Conservation (phyloP, 495 filamentous ascomycete genomes). For the Hyphodiscus hymeniophilus region DNA sequence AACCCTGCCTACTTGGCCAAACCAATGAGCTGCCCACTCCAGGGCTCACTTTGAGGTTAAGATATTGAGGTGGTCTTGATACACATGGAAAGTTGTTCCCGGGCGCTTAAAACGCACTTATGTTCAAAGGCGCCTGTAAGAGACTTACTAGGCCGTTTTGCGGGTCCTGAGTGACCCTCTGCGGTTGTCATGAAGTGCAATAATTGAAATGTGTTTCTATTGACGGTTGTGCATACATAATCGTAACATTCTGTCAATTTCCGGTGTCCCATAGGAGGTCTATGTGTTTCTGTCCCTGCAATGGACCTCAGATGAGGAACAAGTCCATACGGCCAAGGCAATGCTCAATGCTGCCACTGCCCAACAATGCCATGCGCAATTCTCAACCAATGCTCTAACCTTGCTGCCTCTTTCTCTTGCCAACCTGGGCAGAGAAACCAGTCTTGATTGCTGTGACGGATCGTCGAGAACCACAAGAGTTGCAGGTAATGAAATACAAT, state of each 20-base stretch:
- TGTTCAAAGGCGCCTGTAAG: too few relatives aligned
- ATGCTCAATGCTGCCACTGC: constrained; percentile 1
- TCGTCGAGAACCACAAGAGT: constrained; percentile 83
- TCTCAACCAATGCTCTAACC: constrained; percentile 27
- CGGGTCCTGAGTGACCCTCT: too few relatives aligned
- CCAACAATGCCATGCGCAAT: background rate
- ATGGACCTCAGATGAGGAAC: background rate
- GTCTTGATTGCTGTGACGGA: constrained; percentile 97
- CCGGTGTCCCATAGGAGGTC: background rate
- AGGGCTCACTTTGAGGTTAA: background rate
- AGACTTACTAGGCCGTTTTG: too few relatives aligned
- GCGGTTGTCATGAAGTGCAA: too few relatives aligned
- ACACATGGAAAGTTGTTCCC: background rate
- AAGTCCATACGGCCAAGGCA: background rate
- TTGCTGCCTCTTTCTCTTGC: constrained; percentile 76
- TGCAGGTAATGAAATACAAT: constrained; percentile 77
- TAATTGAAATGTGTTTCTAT: too few relatives aligned
- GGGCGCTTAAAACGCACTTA: constrained; percentile 10
- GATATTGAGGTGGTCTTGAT: background rate
- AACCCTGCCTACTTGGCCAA: background rate
- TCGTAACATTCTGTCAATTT: constrained; percentile 1
- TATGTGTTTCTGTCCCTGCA: constrained; percentile 8
- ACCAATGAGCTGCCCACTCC: constrained; percentile 8
- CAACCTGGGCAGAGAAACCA: constrained; percentile 97
- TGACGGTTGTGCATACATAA: too few relatives aligned